Evolutionary conservation across 352 stramenopile species (phyloP).

Genomic region (Ochromonadaceae sp.): DNA sequence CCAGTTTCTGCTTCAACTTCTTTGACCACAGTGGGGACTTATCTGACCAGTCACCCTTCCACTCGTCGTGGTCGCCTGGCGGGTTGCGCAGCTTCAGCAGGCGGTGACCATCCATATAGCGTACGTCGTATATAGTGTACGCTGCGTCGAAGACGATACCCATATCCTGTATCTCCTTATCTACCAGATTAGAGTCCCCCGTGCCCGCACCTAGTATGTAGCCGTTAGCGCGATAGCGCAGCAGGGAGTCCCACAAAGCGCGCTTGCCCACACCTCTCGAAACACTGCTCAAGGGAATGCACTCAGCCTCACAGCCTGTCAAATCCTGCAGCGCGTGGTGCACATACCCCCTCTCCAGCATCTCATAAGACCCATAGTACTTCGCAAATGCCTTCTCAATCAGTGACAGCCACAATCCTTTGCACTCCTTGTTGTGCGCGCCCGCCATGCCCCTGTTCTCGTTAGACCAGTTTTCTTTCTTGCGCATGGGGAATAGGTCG

Average conservation of each 20-base stretch:
- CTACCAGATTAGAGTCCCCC: slow-evolving; percentile 55
- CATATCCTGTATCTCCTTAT: slow-evolving; percentile 62
- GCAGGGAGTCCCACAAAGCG: slow-evolving; percentile 69
- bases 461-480: slow-evolving; percentile 37
- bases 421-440: slow-evolving; percentile 59
- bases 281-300: slow-evolving; percentile 61
- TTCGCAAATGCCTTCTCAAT: slow-evolving; percentile 80
- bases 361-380: slow-evolving; percentile 65
- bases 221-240: slow-evolving; percentile 56
- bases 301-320: slow-evolving; percentile 61
- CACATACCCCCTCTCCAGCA: slow-evolving; percentile 64
- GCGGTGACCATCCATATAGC: slow-evolving; percentile 56
- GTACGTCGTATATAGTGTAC: slow-evolving; percentile 75
- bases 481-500: slow-evolving; percentile 65
- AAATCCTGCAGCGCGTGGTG: slow-evolving; percentile 66
- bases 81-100: slow-evolving; percentile 75
- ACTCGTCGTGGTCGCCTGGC: slow-evolving; percentile 71
- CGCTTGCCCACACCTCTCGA: slow-evolving; percentile 60
- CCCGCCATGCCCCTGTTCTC: slow-evolving; percentile 56
- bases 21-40: slow-evolving; percentile 65
- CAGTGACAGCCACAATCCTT: slow-evolving; percentile 74
- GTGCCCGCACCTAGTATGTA: slow-evolving; percentile 74
- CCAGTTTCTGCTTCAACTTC: slow-evolving; percentile 55
- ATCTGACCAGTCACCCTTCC: slow-evolving; percentile 79
- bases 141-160: slow-evolving; percentile 69